Conservation (phyloP, 2,329 filamentous ascomycete genomes). For the Pseudogymnoascus sp. region DNA sequence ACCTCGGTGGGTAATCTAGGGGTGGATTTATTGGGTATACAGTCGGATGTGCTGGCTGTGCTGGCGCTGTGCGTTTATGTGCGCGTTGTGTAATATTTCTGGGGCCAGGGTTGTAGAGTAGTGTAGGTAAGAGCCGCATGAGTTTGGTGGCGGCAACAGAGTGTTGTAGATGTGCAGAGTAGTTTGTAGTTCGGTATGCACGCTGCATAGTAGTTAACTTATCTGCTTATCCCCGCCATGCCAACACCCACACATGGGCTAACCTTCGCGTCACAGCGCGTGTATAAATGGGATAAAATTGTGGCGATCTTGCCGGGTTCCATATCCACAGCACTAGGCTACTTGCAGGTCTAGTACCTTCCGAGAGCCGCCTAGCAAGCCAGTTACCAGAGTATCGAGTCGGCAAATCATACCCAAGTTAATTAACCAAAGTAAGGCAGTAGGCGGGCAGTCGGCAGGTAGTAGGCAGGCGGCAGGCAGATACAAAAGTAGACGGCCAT, state of each 20-base stretch:
- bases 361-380: background rate
- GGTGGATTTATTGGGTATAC: constrained; percentile 2
- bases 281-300: background rate
- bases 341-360: background rate
- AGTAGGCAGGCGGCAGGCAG: no score
- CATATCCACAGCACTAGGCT: background rate
- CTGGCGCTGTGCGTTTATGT: background rate
- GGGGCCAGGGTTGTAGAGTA: background rate
- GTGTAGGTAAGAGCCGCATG: background rate
- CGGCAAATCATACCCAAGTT: background rate
- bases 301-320: background rate
- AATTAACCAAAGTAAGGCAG: background rate
- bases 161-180: background rate
- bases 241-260: background rate
- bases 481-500: background rate
- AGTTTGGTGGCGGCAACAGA: background rate
- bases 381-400: background rate
- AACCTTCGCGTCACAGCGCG: background rate
- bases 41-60: background rate
- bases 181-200: background rate
- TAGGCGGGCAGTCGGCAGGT: no score
- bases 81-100: background rate
- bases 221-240: background rate
- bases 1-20: background rate
- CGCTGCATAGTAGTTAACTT: background rate